Conservation (phyloP, 352 stramenopile genomes). For the Elongisporangium prolatum region DNA sequence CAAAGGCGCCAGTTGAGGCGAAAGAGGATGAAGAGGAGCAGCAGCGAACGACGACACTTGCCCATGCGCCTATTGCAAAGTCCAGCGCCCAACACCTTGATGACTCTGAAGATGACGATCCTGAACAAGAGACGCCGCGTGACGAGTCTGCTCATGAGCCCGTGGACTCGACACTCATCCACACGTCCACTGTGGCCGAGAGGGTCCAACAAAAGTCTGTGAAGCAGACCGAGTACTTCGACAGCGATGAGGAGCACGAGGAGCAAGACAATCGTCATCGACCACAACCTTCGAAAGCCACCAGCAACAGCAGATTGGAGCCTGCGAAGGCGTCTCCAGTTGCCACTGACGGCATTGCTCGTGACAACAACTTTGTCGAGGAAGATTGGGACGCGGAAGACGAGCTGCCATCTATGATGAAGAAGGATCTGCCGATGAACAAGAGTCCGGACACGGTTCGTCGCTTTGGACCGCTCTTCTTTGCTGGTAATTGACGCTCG, state of each 20-base stretch:
- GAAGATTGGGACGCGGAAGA: constrained; percentile 74
- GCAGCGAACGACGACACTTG: neutral
- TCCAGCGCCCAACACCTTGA: constrained; percentile 9
- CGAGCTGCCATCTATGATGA: constrained; percentile 2
- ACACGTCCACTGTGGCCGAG: neutral
- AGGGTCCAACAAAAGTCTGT: constrained; percentile 1
- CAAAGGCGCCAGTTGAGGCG: neutral
- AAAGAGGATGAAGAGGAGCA: neutral
- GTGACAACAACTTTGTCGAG: constrained; percentile 76
- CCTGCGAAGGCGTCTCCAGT: constrained; percentile 1
- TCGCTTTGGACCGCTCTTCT: neutral
- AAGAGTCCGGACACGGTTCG: constrained; percentile 34
- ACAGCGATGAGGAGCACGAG: constrained; percentile 47
- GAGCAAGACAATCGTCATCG: constrained; percentile 9
- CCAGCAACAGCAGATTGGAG: constrained; percentile 8
- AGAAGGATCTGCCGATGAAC: neutral
- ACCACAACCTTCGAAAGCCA: neutral
- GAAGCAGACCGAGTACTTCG: constrained; percentile 47
- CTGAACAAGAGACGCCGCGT: constrained; percentile 37
- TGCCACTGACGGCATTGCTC: constrained; percentile 18
- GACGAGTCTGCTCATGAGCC: neutral
- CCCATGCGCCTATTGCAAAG: too few relatives aligned
- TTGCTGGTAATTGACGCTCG: constrained; percentile 5
- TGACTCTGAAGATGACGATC: constrained; percentile 19
- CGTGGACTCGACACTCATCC: constrained; percentile 1